A percentile compares a stretch with the other conserved stretches of the same genome.
These are phyloP conservation scores for Hypoxylon sp. DNA, from an alignment of 2,329 filamentous ascomycete genomes.

Conservation along the genomic window DNA sequence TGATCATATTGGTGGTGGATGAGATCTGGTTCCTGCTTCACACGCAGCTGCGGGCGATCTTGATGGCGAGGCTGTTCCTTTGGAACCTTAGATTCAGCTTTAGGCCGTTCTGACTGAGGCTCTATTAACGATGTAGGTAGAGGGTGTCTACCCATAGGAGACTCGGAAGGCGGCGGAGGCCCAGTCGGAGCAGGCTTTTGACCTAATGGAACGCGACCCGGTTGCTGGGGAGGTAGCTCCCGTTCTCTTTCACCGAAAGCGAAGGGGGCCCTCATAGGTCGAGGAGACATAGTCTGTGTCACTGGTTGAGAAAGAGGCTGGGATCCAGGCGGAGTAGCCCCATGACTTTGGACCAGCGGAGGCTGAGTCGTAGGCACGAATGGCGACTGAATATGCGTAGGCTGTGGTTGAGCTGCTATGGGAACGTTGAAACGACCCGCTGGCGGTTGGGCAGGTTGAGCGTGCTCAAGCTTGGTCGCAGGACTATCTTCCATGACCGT, in stretches of 20 bases:
- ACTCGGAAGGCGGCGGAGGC: slow-evolving; percentile 50
- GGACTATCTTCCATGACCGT: slow-evolving; percentile 61
- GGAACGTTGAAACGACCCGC: slow-evolving; percentile 63
- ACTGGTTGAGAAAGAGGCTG: slow-evolving; percentile 58
- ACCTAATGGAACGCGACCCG: slow-evolving; percentile 52
- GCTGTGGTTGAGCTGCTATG: slow-evolving; percentile 61
- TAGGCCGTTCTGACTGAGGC: slow-evolving; percentile 53
- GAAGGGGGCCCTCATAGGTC: slow-evolving; percentile 64
- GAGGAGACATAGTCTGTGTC: slow-evolving; percentile 64
- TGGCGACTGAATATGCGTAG: slow-evolving; percentile 49
- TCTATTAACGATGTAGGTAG: slow-evolving; percentile 52
- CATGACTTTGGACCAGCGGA: slow-evolving; percentile 49
- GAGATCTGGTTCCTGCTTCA: slow-evolving; percentile 68
- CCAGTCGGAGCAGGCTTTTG: slow-evolving; percentile 50
- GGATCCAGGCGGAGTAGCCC: slow-evolving; percentile 49
- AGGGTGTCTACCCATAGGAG: slow-evolving; percentile 51
- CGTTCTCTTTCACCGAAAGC: slow-evolving; percentile 63
- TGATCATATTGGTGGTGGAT: slow-evolving; percentile 63
- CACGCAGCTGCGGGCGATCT: slow-evolving; percentile 54
- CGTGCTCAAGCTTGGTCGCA: slow-evolving; percentile 62
- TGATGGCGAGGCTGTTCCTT: slow-evolving; percentile 54
- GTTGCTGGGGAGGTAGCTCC: slow-evolving; percentile 52
- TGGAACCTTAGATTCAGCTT: slow-evolving; percentile 51
- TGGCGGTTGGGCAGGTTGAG: slow-evolving; percentile 56
- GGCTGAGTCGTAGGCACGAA: slow-evolving; percentile 52